phyloP scores from a whole-genome alignment of 2,329 filamentous ascomycete genomes.

The Pseudogymnoascus sp. region DNA sequence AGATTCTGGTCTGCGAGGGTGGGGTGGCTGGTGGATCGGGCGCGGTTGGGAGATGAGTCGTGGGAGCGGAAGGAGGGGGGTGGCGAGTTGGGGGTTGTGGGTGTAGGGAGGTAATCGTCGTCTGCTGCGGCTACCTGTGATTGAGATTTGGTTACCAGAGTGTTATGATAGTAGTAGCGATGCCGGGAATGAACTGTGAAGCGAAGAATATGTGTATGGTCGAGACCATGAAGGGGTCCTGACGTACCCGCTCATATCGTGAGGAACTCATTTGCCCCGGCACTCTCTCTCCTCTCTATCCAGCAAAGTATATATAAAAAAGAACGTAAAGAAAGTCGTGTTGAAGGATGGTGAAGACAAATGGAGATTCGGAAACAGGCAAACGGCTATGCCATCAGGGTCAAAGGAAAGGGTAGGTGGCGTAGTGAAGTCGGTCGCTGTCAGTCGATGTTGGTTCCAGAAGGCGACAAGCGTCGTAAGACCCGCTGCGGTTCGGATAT shows the following conservation, averaged over 20 bases:
- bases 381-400: conserved; percentile 9
- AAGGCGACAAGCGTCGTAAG: conserved; percentile 4
- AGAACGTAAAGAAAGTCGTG: neutral
- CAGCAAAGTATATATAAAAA: neutral
- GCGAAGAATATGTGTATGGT: neutral
- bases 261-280: conserved; percentile 24
- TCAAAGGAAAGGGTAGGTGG: conserved; percentile 18
- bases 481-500: neutral
- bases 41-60: conserved; percentile 55
- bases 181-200: neutral
- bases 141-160: conserved; percentile 16
- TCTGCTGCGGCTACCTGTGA: conserved; percentile 50
- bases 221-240: conserved; percentile 16
- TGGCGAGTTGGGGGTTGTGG: conserved; percentile 46
- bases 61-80: conserved; percentile 85
- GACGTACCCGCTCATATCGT: conserved; percentile 48
- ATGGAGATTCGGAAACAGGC: neutral
- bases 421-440: neutral
- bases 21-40: conserved; percentile 28
- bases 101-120: conserved; percentile 34
- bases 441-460: neutral
- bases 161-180: neutral
- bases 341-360: neutral
- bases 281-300: neutral
- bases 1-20: conserved; percentile 66